Evolutionary conservation across 2,329 filamentous ascomycete genomes (phyloP).

Genomic region (Camillea tinctor): DNA sequence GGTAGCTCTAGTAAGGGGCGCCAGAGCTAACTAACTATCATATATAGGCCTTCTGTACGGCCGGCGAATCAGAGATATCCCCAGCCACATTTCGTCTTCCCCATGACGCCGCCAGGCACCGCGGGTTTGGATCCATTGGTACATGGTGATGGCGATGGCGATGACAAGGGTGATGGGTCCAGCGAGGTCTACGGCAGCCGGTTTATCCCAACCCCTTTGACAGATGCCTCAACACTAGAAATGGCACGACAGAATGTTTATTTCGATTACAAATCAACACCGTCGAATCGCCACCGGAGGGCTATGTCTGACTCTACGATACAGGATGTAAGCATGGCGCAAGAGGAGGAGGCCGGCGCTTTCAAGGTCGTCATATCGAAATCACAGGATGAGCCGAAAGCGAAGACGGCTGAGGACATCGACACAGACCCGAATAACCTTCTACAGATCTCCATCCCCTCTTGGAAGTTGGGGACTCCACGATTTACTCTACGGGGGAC

Average conservation of each 20-base stretch:
- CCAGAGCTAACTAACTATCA: slow-evolving; percentile 18
- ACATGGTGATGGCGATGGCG: slow-evolving; percentile 29
- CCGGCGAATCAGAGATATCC: slow-evolving; percentile 61
- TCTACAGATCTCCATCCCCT: slow-evolving; percentile 75
- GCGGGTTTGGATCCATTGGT: slow-evolving; percentile 52
- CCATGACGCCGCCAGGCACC: slow-evolving; percentile 59
- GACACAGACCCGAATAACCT: slow-evolving; percentile 47
- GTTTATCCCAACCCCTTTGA: slow-evolving; percentile 42
- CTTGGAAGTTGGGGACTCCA: slow-evolving; percentile 79
- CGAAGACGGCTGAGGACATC: slow-evolving; percentile 62
- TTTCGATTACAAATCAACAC: slow-evolving; percentile 23
- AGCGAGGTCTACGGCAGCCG: slow-evolving; percentile 36
- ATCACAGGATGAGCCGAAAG: slow-evolving; percentile 57
- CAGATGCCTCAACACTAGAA: slow-evolving; percentile 28
- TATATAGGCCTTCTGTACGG: slow-evolving; percentile 57
- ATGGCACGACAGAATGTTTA: slow-evolving; percentile 35
- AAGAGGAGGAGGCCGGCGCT: slow-evolving; percentile 61
- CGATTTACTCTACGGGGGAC: slow-evolving; percentile 76
- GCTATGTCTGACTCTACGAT: slow-evolving; percentile 76
- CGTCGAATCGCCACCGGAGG: slow-evolving; percentile 49
- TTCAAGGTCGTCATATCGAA: slow-evolving; percentile 81
- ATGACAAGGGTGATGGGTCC: slow-evolving; percentile 29
- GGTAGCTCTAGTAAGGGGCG: neutral
- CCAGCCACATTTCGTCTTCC: slow-evolving; percentile 60
- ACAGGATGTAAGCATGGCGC: slow-evolving; percentile 57